Evolutionary conservation across 2,329 filamentous ascomycete genomes (phyloP).

Genomic region (Xylogone sp.): DNA sequence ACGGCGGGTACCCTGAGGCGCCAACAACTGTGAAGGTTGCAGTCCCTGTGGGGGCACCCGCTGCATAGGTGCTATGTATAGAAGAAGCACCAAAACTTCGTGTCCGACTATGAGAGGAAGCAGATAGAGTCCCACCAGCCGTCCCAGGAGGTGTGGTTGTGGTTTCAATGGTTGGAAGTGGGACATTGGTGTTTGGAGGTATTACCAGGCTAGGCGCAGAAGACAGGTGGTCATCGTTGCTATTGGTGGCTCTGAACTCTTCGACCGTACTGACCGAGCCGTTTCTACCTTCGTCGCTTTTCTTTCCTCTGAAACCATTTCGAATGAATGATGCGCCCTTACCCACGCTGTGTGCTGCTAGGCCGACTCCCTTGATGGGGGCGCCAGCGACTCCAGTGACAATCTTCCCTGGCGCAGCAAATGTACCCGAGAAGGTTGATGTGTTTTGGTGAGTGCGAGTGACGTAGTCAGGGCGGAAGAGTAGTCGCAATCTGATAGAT

Average conservation of each 20-base stretch:
- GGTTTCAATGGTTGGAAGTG: constrained; percentile 2
- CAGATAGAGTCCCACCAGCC: constrained; percentile 14
- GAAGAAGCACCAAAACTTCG: constrained; percentile 64
- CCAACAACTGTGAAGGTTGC: constrained; percentile 78
- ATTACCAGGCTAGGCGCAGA: constrained; percentile 17
- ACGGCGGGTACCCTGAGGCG: constrained; percentile 72
- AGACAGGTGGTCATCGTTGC: constrained; percentile 33
- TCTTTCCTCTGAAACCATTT: constrained; percentile 74
- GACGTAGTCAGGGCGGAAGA: constrained; percentile 93
- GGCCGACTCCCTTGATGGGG: constrained; percentile 88
- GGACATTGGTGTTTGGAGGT: constrained; percentile 4
- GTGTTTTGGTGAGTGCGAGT: constrained; percentile 83
- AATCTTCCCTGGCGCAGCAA: constrained; percentile 81
- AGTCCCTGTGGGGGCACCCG: constrained; percentile 60
- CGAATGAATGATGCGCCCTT: constrained; percentile 90
- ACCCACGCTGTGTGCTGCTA: constrained; percentile 63
- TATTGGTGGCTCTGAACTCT: constrained; percentile 36
- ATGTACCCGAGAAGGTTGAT: constrained; percentile 88
- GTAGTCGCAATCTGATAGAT: constrained; percentile 72
- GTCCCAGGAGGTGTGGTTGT: constrained; percentile 24
- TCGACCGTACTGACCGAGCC: not conserved
- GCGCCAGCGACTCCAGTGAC: constrained; percentile 77
- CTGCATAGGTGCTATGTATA: constrained; percentile 58
- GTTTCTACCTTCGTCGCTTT: constrained; percentile 46
- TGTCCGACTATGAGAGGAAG: constrained; percentile 36